phyloP scores from a whole-genome alignment of 1,284 basidiomycete species.

The Leccinum pachyderme region DNA sequence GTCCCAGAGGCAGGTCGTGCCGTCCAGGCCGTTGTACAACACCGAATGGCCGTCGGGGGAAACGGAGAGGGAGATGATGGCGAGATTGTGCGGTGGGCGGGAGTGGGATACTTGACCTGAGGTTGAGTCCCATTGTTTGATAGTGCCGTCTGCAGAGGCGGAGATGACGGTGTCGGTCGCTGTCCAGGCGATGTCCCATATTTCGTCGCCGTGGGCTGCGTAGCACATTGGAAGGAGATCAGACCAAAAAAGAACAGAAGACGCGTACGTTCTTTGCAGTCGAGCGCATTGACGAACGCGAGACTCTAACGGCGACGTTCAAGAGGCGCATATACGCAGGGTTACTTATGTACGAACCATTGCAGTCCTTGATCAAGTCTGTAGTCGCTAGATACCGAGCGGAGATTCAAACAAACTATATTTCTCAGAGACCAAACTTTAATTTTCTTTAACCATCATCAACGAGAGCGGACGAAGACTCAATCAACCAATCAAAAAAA shows the following conservation, averaged over 20 bases:
- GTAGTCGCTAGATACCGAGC: constrained; percentile 40
- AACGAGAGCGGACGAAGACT: constrained; percentile 94
- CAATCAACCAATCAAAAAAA: constrained; percentile 35
- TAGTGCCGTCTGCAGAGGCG: constrained; percentile 71
- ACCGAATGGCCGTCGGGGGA: constrained; percentile 61
- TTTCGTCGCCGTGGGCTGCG: constrained; percentile 76
- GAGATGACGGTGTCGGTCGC: constrained; percentile 62
- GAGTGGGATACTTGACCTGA: constrained; percentile 64
- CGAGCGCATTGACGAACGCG: constrained; percentile 66
- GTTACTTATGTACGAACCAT: constrained; percentile 26
- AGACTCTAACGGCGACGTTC: constrained; percentile 52
- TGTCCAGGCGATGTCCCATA: constrained; percentile 82
- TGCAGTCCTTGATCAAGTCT: no score
- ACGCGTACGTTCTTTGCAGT: constrained; percentile 68
- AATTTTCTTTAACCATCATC: constrained; percentile 53
- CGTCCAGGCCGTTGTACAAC: constrained; percentile 79
- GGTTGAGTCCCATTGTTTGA: constrained; percentile 66
- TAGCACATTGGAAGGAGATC: neutral
- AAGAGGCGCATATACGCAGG: neutral
- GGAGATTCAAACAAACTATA: constrained; percentile 42
- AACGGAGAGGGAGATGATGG: constrained; percentile 69
- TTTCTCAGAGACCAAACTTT: constrained; percentile 40
- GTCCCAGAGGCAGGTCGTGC: constrained; percentile 73
- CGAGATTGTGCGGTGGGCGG: constrained; percentile 70
- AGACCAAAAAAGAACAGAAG: neutral